These are phyloP conservation scores for Auricularia cornea DNA, from an alignment of 768 basidiomycete genomes.

Conservation along the genomic window DNA sequence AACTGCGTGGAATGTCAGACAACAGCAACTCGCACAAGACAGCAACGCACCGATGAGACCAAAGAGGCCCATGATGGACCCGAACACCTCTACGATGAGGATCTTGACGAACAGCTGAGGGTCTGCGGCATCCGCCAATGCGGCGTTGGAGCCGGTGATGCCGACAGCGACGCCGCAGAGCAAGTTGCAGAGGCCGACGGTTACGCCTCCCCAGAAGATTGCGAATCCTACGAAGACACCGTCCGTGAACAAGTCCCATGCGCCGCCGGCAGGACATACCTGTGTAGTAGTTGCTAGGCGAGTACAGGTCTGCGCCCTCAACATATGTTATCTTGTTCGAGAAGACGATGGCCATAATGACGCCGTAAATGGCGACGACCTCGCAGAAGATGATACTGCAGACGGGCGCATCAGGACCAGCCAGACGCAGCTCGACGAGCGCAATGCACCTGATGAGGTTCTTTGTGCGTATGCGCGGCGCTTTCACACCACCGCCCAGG, in stretches of 20 bases:
- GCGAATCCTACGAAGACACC: conserved; percentile 56
- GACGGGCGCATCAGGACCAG: neutral
- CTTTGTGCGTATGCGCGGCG: conserved; percentile 93
- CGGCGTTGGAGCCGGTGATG: conserved; percentile 91
- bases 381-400: conserved; percentile 96
- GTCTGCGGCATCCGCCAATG: conserved; percentile 91
- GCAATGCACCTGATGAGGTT: conserved; percentile 35
- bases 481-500: conserved; percentile 87
- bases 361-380: conserved; percentile 97
- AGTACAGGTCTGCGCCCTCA: conserved; percentile 64
- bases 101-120: conserved; percentile 94
- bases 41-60: conserved; percentile 74
- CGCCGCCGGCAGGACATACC: conserved; percentile 33
- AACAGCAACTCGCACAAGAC: neutral
- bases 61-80: conserved; percentile 84
- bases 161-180: conserved; percentile 93
- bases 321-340: conserved; percentile 66
- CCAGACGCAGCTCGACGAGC: neutral
- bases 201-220: conserved; percentile 94
- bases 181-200: conserved; percentile 89
- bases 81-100: conserved; percentile 91
- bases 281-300: conserved; percentile 85
- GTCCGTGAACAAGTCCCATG: neutral
- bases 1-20: conserved; percentile 34
- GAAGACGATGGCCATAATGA: conserved; percentile 97